These are phyloP conservation scores for Fusarium anthophilum DNA, from an alignment of 2,329 filamentous ascomycete genomes.

Conservation along the genomic window DNA sequence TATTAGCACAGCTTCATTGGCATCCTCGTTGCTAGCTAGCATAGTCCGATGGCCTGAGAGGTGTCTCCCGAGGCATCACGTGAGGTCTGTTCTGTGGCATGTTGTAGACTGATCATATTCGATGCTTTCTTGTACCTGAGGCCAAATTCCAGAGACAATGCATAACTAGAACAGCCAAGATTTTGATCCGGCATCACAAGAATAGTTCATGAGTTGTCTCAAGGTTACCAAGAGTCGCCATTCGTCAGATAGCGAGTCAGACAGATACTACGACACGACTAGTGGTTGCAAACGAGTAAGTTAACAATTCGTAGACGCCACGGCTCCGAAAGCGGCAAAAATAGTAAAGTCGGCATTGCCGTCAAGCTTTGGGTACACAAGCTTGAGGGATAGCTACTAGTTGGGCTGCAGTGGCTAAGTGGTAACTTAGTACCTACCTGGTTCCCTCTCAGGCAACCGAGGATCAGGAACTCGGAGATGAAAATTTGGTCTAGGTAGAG, in stretches of 20 bases:
- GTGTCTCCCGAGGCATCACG: background rate
- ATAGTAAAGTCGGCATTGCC: constrained; percentile 22
- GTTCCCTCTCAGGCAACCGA: constrained; percentile 8
- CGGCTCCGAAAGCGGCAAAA: constrained; percentile 31
- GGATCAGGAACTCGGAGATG: constrained; percentile 7
- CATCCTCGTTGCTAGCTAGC: background rate
- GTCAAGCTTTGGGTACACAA: constrained; percentile 14
- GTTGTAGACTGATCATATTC: background rate
- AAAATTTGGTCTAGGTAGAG: constrained; percentile 23
- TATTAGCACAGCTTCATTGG: background rate
- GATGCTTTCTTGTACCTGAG: too few relatives aligned
- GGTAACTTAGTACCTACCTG: background rate
- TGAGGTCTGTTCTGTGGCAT: background rate
- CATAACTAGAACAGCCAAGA: background rate
- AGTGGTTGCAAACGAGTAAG: constrained; percentile 33
- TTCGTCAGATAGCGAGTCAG: constrained; percentile 29
- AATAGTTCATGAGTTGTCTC: background rate
- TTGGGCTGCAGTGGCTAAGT: constrained; percentile 12
- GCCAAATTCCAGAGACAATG: background rate
- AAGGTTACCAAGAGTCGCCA: constrained; percentile 7
- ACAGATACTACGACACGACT: background rate
- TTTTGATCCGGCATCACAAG: background rate
- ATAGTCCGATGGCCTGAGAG: background rate
- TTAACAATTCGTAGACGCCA: constrained; percentile 2
- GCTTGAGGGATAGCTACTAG: background rate